Evolutionary conservation across 305 asterid species (phyloP), one percentile per base, ranked within the genome.

Genomic region (Plantago coronopus): DNA sequence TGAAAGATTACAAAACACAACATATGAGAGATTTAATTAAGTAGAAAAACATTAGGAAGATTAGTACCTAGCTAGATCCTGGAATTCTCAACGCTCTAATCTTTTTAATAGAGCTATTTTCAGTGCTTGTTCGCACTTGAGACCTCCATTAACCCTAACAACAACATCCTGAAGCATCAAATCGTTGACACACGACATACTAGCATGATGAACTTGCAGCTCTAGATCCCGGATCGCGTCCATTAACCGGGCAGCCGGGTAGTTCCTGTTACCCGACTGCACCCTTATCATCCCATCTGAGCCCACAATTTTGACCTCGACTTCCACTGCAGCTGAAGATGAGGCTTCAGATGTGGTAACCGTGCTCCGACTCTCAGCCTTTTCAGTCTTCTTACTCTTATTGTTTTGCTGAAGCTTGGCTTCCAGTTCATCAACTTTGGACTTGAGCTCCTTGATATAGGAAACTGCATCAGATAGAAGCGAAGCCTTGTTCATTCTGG

Each of bases 161-260:
- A 85, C 84, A 0, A 90, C 71, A 65, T 90, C 95, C 65, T 90
- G 97, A 38, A 90, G 76, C 97, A 87, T 82, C 18, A 83, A 5
- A 0, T 79, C 84, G 10, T 84, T 87, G 2, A 90, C 87, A 63
- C 76, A 74, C 0, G 96, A 83, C 74, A 90, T 76, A 69, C 94
- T 90, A 1, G 97, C 97, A 27, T 90, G 97, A 71, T 82, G 95
- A 23, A 90, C 74, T 17, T 74, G 72, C 18, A 87, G 61, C 43
- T 80, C 80, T 14, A 90, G 78, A 12, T 85, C 95, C 19, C 85
- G 46, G 0, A 87, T 64, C 0, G 89, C 95, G 9, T 78, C 71
- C 96, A 90, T 90, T 31, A 90, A 37, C 66, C 86, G 57, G 3
- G 95, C 77, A 8, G 83, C 76, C 1, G 97, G 97, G 10, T 78